Conservation (phyloP, 2,329 filamentous ascomycete species). For the Dothistroma pini region DNA sequence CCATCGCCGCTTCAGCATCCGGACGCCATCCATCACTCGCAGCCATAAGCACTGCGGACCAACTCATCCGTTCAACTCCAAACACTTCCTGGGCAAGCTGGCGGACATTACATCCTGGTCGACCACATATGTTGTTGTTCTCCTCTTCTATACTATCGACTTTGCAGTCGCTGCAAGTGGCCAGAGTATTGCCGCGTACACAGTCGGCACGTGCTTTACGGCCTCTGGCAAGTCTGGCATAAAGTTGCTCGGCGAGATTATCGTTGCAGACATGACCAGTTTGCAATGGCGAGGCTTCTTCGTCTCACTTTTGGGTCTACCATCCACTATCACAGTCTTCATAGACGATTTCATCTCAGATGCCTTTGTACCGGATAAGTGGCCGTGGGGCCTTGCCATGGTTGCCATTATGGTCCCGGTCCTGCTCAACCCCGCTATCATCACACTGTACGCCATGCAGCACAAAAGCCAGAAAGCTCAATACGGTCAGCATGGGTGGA, state of each 20-base stretch:
- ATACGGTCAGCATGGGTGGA: constrained; percentile 23
- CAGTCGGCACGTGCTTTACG: constrained; percentile 29
- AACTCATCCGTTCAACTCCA: constrained; percentile 13
- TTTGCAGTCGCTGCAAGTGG: constrained; percentile 10
- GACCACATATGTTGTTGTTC: constrained; percentile 38
- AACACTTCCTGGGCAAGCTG: constrained; percentile 14
- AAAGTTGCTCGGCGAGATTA: constrained; percentile 30
- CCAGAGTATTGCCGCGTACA: constrained; percentile 24
- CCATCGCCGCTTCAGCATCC: constrained; percentile 8
- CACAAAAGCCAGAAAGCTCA: constrained; percentile 21
- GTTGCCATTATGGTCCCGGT: constrained; percentile 30
- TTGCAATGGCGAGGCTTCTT: constrained; percentile 33
- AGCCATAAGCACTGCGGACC: constrained; percentile 9
- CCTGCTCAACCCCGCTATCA: constrained; percentile 27
- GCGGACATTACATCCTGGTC: constrained; percentile 28
- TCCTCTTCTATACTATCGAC: constrained; percentile 31
- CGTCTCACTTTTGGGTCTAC: constrained; percentile 21
- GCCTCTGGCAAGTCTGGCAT: constrained; percentile 32
- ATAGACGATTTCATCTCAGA: constrained; percentile 45
- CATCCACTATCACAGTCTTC: constrained; percentile 41
- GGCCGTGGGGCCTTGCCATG: constrained; percentile 30
- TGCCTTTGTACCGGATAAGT: constrained; percentile 36
- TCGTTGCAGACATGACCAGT: constrained; percentile 31
- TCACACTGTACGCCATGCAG: constrained; percentile 29
- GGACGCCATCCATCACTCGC: constrained; percentile 4